Evolutionary conservation across 2,329 filamentous ascomycete species (phyloP).

Genomic region (Thielaviopsis ethacetica): DNA sequence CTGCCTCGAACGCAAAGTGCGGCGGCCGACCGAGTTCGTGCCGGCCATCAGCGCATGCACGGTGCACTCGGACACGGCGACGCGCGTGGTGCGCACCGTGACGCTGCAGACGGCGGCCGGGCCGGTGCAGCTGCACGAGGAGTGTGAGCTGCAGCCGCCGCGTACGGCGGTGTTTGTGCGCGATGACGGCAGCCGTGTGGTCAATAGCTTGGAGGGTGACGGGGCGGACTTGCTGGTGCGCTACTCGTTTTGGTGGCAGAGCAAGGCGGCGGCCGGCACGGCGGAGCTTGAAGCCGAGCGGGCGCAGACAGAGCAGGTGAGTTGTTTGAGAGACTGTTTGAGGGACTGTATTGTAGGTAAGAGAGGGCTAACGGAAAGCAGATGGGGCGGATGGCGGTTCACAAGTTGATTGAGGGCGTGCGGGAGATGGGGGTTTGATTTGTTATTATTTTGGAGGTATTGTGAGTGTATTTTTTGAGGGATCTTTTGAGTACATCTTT

Average conservation of each 20-base stretch:
- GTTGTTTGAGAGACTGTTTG: no score
- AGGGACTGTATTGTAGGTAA: no score
- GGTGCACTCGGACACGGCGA: slow-evolving; percentile 8
- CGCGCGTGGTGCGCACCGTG: slow-evolving; percentile 14
- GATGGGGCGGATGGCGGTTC: background rate
- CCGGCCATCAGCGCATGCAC: slow-evolving; percentile 14
- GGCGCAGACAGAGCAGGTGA: slow-evolving; percentile 15
- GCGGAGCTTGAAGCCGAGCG: slow-evolving; percentile 14
- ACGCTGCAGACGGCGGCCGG: slow-evolving; percentile 12
- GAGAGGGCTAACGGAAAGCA: background rate
- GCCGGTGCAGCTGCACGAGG: slow-evolving; percentile 15
- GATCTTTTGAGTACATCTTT: no score
- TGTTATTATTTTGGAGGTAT: no score
- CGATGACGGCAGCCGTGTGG: slow-evolving; percentile 18
- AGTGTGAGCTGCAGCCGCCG: slow-evolving; percentile 18
- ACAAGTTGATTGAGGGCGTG: background rate
- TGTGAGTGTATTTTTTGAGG: no score
- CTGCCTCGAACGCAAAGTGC: slow-evolving; percentile 18
- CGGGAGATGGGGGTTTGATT: background rate
- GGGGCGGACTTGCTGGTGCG: slow-evolving; percentile 18
- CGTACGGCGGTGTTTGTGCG: slow-evolving; percentile 18
- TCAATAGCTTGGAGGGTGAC: slow-evolving; percentile 17
- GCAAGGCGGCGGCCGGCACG: slow-evolving; percentile 14
- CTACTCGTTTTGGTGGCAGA: slow-evolving; percentile 20
- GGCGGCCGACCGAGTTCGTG: slow-evolving; percentile 17